Percentiles rank a stretch among this genome's conserved stretches.
Evolutionary conservation across 306 rosid species (phyloP).

Genomic region (Acacia acuminata): DNA sequence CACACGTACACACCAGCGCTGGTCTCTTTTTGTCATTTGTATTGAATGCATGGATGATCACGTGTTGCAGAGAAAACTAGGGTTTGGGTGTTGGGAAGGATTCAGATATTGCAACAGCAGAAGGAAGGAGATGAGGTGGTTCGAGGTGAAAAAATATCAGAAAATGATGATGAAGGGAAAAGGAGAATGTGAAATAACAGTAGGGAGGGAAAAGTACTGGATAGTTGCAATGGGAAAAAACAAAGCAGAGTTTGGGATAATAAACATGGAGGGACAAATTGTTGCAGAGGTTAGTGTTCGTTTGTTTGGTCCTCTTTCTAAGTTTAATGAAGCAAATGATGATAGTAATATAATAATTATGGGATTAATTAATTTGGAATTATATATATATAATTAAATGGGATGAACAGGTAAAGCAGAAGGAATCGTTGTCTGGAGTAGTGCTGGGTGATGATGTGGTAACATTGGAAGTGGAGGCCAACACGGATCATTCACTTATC

Average conservation of each 20-base stretch:
- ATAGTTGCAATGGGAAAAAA: slow-evolving; percentile 44
- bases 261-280: slow-evolving; percentile 45
- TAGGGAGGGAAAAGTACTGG: slow-evolving; percentile 51
- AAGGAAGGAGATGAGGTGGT: slow-evolving; percentile 50
- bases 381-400: too few species aligned
- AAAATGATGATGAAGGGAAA: slow-evolving; percentile 44
- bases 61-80: slow-evolving; percentile 52
- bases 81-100: slow-evolving; percentile 83
- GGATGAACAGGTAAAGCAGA: slow-evolving; percentile 61
- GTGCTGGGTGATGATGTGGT: slow-evolving; percentile 71
- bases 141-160: slow-evolving; percentile 58
- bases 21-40: too few species aligned
- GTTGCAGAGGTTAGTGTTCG: slow-evolving; percentile 67
- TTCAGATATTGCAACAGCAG: slow-evolving; percentile 32
- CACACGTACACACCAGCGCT: too few species aligned
- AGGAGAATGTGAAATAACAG: slow-evolving; percentile 56
- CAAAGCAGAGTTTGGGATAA: slow-evolving; percentile 53
- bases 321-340: too few species aligned
- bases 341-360: too few species aligned
- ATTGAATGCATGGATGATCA: too few species aligned
- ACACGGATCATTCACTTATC: slow-evolving; percentile 60
- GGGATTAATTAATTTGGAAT: not conserved
- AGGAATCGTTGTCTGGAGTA: slow-evolving; percentile 51
- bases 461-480: slow-evolving; percentile 49
- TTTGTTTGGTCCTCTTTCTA: too few species aligned